Evolutionary conservation across 1,139 yeast genomes (phyloP), one percentile per base, ranked within the genome.

Genomic region (Pneumocystis sp.): DNA sequence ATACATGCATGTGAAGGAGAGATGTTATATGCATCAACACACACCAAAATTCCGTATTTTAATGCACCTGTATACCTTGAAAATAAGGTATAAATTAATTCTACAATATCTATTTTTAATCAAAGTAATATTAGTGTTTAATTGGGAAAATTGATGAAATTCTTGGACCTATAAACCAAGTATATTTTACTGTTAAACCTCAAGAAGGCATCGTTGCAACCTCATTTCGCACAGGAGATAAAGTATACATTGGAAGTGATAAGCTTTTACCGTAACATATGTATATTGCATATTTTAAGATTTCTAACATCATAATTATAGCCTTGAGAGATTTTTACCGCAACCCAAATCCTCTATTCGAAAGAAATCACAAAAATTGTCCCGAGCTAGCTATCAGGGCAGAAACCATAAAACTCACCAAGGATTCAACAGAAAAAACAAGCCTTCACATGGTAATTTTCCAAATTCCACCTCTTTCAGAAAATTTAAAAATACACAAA

Each of bases 131-230:
- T 35, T 39, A 67, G 81, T 87, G 96, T 40, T 95, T 88, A 74
- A 85, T 95, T 65, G 99, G 99, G 73, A 95, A 95, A 78, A 96
- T 95, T 67, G 99, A 95, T 76, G 99, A 95, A 80, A 93, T 95
- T 70, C 82, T 95, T 72, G 99, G 99, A 65, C 97, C 98, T 65
- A 80, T 95, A 75, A 93, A 93, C 76, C 98, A 95, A 78, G 97
- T 93, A 25, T 91, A 83, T 76, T 95, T 95, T 83, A 95, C 98
- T 63, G 85, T 95, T 72, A 93, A 95, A 79, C 93, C 97, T 68
- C 81, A 87, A 65, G 98, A 95, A 75, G 99, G 99, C 74, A 95
- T 93, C 66, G 93, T 88, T 76, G 96, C 97, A 65, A 79, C 83
- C 62, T 88, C 96, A 64, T 95, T 93, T 82, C 89, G 89, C 78